These are phyloP conservation scores for Penicillium griseofulvum DNA, from an alignment of 2,329 filamentous ascomycete species.

Conservation along the genomic window DNA sequence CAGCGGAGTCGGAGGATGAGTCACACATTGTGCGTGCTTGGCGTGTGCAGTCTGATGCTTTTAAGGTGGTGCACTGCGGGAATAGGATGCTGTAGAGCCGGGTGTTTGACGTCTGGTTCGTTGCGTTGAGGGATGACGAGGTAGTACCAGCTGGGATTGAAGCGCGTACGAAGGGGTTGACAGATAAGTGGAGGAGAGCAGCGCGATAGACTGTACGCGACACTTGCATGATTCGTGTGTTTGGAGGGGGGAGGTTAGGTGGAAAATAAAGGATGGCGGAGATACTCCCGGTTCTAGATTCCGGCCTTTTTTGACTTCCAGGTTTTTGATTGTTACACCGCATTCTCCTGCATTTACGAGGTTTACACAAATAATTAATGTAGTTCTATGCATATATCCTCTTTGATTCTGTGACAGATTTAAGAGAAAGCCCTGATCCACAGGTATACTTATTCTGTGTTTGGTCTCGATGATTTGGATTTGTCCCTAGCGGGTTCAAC, in stretches of 20 bases:
- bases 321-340: neutral
- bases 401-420: neutral
- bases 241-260: neutral
- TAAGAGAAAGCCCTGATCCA: neutral
- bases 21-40: conserved; percentile 25
- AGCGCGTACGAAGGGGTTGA: conserved; percentile 23
- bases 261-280: conserved; percentile 4
- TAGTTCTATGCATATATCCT: neutral
- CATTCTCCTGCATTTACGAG: neutral
- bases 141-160: conserved; percentile 7
- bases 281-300: neutral
- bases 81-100: conserved; percentile 28
- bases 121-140: conserved; percentile 4
- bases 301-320: neutral
- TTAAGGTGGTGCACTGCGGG: conserved; percentile 24
- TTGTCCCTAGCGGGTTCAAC: neutral
- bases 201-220: conserved; percentile 28
- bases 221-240: conserved; percentile 25
- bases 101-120: conserved; percentile 8
- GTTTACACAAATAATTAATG: neutral
- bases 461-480: neutral
- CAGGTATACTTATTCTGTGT: neutral
- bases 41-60: conserved; percentile 8
- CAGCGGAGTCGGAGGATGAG: neutral
- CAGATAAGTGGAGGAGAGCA: conserved; percentile 27